Conservation (phyloP, 768 basidiomycete species). For the Podaxis carcinomalis region DNA sequence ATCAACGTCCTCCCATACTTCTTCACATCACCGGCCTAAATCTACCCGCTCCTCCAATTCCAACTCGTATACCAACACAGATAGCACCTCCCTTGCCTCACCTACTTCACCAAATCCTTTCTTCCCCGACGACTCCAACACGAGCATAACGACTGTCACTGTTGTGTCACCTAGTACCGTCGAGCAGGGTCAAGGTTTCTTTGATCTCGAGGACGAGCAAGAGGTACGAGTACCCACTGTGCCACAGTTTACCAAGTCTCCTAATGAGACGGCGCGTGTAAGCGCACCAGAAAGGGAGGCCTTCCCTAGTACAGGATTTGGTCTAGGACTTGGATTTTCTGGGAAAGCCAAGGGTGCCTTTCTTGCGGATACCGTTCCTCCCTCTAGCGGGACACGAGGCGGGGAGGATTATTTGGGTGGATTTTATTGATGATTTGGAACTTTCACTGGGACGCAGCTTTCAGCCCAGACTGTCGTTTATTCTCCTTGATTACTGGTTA, state of each 20-base stretch:
- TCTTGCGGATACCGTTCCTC: neutral
- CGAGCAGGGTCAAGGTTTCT: conserved; percentile 29
- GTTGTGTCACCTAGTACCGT: conserved; percentile 26
- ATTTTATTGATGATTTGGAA: neutral
- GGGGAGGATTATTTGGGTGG: neutral
- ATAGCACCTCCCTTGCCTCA: conserved; percentile 39
- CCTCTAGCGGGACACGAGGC: no score
- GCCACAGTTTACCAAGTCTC: neutral
- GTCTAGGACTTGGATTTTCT: neutral
- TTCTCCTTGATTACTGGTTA: no score
- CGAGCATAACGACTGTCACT: conserved; percentile 3
- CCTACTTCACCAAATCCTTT: conserved; percentile 32
- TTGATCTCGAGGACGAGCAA: conserved; percentile 27
- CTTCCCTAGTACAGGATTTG: conserved; percentile 12
- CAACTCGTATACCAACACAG: conserved; percentile 37
- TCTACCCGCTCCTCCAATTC: conserved; percentile 32
- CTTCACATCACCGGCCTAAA: conserved; percentile 22
- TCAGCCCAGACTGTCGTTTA: no score
- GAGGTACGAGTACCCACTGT: conserved; percentile 15
- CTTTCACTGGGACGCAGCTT: neutral
- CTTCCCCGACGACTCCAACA: conserved; percentile 12
- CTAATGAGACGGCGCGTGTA: neutral
- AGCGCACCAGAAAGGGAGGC: neutral
- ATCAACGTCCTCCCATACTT: neutral
- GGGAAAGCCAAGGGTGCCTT: neutral